phyloP scores from a whole-genome alignment of 441 rosid genomes.

The Eutrema salsugineum region DNA sequence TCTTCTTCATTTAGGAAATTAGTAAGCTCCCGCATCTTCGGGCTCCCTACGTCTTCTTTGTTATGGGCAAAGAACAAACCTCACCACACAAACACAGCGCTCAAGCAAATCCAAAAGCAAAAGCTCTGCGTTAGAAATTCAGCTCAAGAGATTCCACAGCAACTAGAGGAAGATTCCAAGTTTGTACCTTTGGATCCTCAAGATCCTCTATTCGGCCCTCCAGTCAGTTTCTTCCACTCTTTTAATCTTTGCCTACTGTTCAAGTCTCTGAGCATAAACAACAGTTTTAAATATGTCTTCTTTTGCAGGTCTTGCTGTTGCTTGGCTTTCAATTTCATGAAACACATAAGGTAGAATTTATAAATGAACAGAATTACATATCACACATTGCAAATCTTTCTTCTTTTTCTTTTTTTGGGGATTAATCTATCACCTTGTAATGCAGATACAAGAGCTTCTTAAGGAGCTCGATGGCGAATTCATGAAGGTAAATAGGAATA shows the following conservation, averaged over 20 bases:
- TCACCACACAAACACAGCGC: conserved; percentile 3
- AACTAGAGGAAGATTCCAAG: conserved; percentile 74
- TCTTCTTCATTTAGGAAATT: not conserved
- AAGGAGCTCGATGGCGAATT: conserved; percentile 82
- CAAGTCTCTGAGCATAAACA: conserved; percentile 2
- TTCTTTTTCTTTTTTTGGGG: no score
- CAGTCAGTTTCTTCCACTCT: conserved; percentile 66
- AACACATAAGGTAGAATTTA: conserved; percentile 41
- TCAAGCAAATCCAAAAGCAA: not conserved
- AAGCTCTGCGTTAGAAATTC: conserved; percentile 16
- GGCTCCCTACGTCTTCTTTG: conserved; percentile 13
- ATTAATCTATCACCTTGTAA: not conserved
- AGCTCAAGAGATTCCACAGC: conserved; percentile 46
- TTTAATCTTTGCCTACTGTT: not conserved
- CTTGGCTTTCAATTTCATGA: conserved; percentile 68
- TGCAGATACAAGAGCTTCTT: conserved; percentile 63
- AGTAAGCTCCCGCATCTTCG: not conserved
- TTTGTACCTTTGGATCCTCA: conserved; percentile 72
- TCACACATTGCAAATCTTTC: not conserved
- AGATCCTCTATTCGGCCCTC: conserved; percentile 69
- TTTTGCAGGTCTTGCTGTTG: conserved; percentile 63
- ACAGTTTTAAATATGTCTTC: not conserved
- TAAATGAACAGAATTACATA: not conserved
- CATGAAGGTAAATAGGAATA: conserved; percentile 49
- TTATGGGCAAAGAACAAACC: conserved; percentile 4